Evolutionary conservation across 148 eudicot genomes (phyloP).

Genomic region (Chenopodium quinoa): DNA sequence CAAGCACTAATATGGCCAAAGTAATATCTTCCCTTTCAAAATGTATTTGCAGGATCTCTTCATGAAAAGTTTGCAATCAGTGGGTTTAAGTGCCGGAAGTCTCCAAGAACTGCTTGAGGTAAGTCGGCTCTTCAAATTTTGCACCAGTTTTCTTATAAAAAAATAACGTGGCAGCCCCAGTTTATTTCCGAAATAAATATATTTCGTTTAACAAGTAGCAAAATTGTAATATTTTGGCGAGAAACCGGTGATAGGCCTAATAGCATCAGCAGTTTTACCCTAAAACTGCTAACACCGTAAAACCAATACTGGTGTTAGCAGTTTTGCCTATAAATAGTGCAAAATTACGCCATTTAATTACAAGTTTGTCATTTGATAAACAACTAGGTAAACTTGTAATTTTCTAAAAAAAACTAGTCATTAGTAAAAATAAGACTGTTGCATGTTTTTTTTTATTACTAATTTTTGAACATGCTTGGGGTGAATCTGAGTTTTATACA

Average conservation of each 20-base stretch:
- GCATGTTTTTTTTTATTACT: neutral
- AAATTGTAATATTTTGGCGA: too few species aligned
- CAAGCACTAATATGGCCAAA: slow-evolving; percentile 1
- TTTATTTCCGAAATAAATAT: too few species aligned
- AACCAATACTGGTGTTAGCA: too few species aligned
- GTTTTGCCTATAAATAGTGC: too few species aligned
- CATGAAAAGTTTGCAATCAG: slow-evolving; percentile 86
- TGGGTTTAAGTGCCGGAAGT: slow-evolving; percentile 67
- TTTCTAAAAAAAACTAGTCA: neutral
- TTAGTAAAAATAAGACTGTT: neutral
- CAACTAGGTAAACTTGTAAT: too few species aligned
- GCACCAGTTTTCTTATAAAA: neutral
- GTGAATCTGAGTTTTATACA: neutral
- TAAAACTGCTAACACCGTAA: too few species aligned
- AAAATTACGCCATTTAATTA: too few species aligned
- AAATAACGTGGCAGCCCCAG: too few species aligned
- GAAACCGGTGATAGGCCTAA: too few species aligned
- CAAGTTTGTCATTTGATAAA: too few species aligned
- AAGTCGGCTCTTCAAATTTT: slow-evolving; percentile 3
- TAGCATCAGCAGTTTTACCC: too few species aligned
- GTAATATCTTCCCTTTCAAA: slow-evolving; percentile 1
- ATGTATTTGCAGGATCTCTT: slow-evolving; percentile 71
- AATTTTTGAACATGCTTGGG: neutral
- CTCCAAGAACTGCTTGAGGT: slow-evolving; percentile 90
- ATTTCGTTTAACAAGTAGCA: too few species aligned